These are phyloP conservation scores for Condylostoma magnum DNA, from an alignment of 169 alveolate genomes.

Conservation along the genomic window DNA sequence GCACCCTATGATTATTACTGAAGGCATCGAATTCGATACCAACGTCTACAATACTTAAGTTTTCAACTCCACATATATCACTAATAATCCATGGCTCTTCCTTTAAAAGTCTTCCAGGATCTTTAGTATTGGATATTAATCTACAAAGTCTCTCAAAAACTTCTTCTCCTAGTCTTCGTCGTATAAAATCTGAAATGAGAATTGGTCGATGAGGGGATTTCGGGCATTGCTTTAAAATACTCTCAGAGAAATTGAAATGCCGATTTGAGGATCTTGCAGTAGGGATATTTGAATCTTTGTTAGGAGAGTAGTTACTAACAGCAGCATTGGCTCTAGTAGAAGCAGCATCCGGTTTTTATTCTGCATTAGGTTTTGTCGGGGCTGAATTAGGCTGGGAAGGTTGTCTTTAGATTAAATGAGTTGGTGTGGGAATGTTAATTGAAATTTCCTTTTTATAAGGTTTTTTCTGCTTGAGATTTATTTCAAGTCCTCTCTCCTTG, in stretches of 20 bases:
- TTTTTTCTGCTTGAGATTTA: not conserved
- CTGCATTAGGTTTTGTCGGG: not conserved
- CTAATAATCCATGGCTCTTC: constrained; percentile 32
- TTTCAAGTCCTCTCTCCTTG: not conserved
- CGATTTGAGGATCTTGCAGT: not conserved
- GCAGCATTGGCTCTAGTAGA: not conserved
- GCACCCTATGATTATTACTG: not conserved
- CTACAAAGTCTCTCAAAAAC: not conserved
- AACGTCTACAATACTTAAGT: constrained; percentile 26
- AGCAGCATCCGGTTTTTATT: not conserved
- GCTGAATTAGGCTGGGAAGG: constrained; percentile 2
- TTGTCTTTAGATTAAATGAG: not conserved
- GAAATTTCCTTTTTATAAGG: constrained; percentile 18
- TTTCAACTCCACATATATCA: constrained; percentile 30
- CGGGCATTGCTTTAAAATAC: constrained; percentile 25
- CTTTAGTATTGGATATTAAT: not conserved
- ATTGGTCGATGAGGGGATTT: constrained; percentile 24
- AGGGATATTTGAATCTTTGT: not conserved
- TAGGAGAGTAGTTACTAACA: not conserved
- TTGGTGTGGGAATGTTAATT: constrained; percentile 32
- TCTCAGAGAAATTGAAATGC: constrained; percentile 24
- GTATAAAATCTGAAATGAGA: constrained; percentile 22
- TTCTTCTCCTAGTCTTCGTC: constrained; percentile 25
- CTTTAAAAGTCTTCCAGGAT: constrained; percentile 8
- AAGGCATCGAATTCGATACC: constrained; percentile 25